Percentiles rank a stretch among this genome's conserved stretches.
Evolutionary conservation across 164 flowering plant genomes (phyloP).

Genomic region (Malania oleifera): DNA sequence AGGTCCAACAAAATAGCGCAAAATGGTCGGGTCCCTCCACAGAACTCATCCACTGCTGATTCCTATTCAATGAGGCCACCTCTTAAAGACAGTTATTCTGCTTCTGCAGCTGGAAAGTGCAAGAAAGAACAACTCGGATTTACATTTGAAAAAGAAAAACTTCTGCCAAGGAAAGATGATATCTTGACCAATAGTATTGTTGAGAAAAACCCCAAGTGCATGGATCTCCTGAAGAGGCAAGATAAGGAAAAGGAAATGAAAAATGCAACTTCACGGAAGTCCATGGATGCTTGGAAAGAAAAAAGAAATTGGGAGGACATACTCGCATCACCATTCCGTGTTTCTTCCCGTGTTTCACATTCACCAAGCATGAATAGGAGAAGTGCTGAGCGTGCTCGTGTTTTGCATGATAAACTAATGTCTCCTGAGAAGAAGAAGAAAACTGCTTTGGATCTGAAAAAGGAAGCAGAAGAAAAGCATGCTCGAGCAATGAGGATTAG

Average conservation of each 20-base stretch:
- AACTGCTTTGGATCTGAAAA: conserved; percentile 73
- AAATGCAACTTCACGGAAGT: conserved; percentile 44
- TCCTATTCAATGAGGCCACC: conserved; percentile 24
- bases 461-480: conserved; percentile 94
- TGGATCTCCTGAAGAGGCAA: conserved; percentile 39
- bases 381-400: conserved; percentile 77
- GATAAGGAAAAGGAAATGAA: conserved; percentile 77
- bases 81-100: conserved; percentile 29
- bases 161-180: conserved; percentile 40
- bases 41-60: conserved; percentile 25
- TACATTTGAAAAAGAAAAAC: conserved; percentile 39
- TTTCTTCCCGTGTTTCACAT: conserved; percentile 69
- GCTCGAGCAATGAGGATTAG: conserved; percentile 88
- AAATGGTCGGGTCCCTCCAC: conserved; percentile 17
- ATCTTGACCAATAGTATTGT: conserved; percentile 21
- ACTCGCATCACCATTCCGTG: conserved; percentile 65
- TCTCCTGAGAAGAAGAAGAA: conserved; percentile 92
- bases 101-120: conserved; percentile 33
- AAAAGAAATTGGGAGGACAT: conserved; percentile 93
- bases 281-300: conserved; percentile 96
- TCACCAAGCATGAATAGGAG: conserved; percentile 79
- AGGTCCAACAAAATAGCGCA: conserved; percentile 31
- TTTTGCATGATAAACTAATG: conserved; percentile 86
- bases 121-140: conserved; percentile 37
- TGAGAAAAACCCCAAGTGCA: conserved; percentile 39